These are phyloP conservation scores for Citrus cavaleriei DNA, from an alignment of 345 rosid species.

Conservation along the genomic window DNA sequence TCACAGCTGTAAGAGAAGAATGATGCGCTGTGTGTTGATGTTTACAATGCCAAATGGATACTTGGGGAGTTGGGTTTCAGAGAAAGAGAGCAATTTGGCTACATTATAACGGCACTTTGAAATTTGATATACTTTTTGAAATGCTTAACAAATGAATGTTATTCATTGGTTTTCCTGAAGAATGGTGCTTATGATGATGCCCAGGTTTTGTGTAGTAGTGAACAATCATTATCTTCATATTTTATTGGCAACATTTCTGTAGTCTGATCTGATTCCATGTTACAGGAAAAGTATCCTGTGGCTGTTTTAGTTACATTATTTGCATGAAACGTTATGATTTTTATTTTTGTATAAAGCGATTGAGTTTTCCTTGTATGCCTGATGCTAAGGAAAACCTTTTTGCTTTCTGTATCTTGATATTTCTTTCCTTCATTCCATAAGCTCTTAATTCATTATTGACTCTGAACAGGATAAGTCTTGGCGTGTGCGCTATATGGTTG, in stretches of 20 bases:
- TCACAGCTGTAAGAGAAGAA: not conserved
- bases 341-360: not conserved
- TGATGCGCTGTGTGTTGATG: not conserved
- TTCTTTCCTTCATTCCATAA: not conserved
- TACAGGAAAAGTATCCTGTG: not conserved
- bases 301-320: not conserved
- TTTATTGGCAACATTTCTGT: not conserved
- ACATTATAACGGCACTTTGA: not conserved
- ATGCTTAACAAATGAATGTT: not conserved
- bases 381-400: not conserved
- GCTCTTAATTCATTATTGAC: not conserved
- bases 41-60: not conserved
- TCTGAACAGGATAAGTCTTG: slow-evolving; percentile 83
- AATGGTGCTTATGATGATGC: not conserved
- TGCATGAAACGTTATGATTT: not conserved
- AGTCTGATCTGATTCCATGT: not conserved
- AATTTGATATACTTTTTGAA: not conserved
- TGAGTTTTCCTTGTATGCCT: not conserved
- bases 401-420: not conserved
- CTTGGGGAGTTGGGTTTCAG: too few relatives aligned
- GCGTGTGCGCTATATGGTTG: slow-evolving; percentile 99
- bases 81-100: not conserved
- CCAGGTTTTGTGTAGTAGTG: not conserved
- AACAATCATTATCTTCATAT: not conserved
- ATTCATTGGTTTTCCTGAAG: not conserved